These are phyloP conservation scores for Saraca asoca DNA, from an alignment of 331 rosid species.

Conservation along the genomic window DNA sequence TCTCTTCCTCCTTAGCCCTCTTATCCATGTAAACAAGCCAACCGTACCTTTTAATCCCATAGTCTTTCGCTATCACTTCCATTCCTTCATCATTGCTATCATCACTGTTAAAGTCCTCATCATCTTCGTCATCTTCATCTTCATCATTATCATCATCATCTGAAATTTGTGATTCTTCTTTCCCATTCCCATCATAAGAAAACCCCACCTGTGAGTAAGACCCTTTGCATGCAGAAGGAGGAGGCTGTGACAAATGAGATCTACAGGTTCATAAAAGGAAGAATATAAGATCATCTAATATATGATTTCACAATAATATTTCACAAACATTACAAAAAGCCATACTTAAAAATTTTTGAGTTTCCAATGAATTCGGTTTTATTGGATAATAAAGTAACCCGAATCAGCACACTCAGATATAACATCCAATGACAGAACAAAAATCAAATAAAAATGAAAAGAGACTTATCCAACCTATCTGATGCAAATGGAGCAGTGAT, in stretches of 20 bases:
- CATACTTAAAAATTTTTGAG: neutral
- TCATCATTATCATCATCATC: slow-evolving; percentile 82
- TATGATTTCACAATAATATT: neutral
- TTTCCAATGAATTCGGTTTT: neutral
- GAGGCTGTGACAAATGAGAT: slow-evolving; percentile 68
- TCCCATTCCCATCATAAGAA: slow-evolving; percentile 85
- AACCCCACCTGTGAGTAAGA: slow-evolving; percentile 96
- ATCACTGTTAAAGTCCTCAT: slow-evolving; percentile 87
- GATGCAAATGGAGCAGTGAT: slow-evolving; percentile 64
- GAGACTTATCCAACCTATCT: slow-evolving; percentile 55
- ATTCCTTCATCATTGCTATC: slow-evolving; percentile 98
- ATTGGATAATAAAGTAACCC: neutral
- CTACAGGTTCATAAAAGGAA: slow-evolving; percentile 46
- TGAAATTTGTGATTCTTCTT: slow-evolving; percentile 73
- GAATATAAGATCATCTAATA: slow-evolving; percentile 31
- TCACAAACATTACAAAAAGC: neutral
- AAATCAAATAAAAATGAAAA: slow-evolving; percentile 15
- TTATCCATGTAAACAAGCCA: slow-evolving; percentile 99
- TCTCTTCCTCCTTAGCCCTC: slow-evolving; percentile 94
- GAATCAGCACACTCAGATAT: neutral
- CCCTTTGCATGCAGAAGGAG: slow-evolving; percentile 81
- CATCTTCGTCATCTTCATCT: slow-evolving; percentile 82
- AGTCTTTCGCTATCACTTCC: slow-evolving; percentile 93
- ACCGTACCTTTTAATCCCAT: slow-evolving; percentile 88
- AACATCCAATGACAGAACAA: neutral